Conservation (phyloP, 2,329 filamentous ascomycete genomes). For the Polytolypa hystricis region DNA sequence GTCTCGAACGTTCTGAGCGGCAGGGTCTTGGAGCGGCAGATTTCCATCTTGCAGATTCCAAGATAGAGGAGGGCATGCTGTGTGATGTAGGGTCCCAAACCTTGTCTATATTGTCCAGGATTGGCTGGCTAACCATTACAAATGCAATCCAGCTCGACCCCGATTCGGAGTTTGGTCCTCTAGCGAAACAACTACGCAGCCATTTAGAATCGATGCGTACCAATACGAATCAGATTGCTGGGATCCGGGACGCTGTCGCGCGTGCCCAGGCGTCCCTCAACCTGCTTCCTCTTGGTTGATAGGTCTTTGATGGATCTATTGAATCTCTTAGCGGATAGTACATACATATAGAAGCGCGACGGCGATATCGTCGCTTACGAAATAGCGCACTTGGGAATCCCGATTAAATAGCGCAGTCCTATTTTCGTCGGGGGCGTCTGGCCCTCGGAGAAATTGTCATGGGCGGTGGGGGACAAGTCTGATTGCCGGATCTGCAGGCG, state of each 20-base stretch:
- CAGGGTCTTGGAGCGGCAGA: conserved; percentile 14
- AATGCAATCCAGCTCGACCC: conserved; percentile 18
- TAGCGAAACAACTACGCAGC: conserved; percentile 31
- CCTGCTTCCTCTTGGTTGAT: conserved; percentile 12
- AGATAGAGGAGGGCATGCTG: conserved; percentile 18
- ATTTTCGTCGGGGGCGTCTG: no score
- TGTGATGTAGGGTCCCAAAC: conserved; percentile 22
- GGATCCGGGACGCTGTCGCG: conserved; percentile 27
- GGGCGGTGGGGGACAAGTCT: no score
- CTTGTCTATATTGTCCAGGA: neutral
- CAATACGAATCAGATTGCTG: conserved; percentile 28
- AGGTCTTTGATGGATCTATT: no score
- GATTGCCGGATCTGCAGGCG: no score
- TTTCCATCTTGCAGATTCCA: conserved; percentile 19
- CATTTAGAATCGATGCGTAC: conserved; percentile 36
- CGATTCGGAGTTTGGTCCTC: conserved; percentile 25
- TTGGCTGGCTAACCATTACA: conserved; percentile 11
- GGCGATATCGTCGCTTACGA: no score
- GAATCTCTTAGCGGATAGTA: no score
- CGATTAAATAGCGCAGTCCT: no score
- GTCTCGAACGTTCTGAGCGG: conserved; percentile 18
- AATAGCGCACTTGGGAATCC: no score
- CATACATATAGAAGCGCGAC: no score
- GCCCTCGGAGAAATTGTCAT: no score
- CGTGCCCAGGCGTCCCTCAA: conserved; percentile 18